phyloP scores from a whole-genome alignment of 1,284 basidiomycete genomes.

The Phylloporus sp. region DNA sequence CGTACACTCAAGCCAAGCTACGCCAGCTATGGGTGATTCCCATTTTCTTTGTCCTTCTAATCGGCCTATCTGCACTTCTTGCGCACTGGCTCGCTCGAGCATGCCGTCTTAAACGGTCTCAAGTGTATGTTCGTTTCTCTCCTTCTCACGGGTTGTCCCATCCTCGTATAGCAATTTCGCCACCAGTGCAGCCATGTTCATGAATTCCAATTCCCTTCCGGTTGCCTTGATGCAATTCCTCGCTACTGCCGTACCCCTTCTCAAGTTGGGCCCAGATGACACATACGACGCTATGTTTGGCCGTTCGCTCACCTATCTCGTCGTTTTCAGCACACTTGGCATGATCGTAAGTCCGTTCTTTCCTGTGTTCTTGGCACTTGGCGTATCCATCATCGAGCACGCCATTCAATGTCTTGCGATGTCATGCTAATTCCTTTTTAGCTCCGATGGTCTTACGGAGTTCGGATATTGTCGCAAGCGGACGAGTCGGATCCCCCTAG shows the following conservation, averaged over 20 bases:
- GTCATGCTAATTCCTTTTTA: conserved; percentile 36
- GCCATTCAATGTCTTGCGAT: neutral
- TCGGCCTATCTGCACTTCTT: conserved; percentile 66
- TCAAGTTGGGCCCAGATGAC: conserved; percentile 87
- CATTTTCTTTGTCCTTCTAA: conserved; percentile 80
- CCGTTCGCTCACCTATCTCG: conserved; percentile 90
- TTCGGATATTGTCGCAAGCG: conserved; percentile 77
- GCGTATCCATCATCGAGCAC: neutral
- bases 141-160: neutral
- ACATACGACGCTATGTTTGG: conserved; percentile 89
- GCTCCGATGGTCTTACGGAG: conserved; percentile 92
- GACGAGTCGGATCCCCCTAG: conserved; percentile 55
- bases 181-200: conserved; percentile 86
- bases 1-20: conserved; percentile 65
- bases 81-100: conserved; percentile 59
- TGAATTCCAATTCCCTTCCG: conserved; percentile 93
- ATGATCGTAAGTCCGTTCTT: conserved; percentile 72
- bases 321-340: conserved; percentile 91
- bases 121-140: conserved; percentile 55
- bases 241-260: conserved; percentile 82
- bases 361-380: conserved; percentile 4
- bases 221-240: conserved; percentile 93
- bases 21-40: conserved; percentile 93
- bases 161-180: conserved; percentile 71
- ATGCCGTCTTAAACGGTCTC: conserved; percentile 66